Evolutionary conservation across 768 basidiomycete species (phyloP).

Genomic region (Mycena galericulata): DNA sequence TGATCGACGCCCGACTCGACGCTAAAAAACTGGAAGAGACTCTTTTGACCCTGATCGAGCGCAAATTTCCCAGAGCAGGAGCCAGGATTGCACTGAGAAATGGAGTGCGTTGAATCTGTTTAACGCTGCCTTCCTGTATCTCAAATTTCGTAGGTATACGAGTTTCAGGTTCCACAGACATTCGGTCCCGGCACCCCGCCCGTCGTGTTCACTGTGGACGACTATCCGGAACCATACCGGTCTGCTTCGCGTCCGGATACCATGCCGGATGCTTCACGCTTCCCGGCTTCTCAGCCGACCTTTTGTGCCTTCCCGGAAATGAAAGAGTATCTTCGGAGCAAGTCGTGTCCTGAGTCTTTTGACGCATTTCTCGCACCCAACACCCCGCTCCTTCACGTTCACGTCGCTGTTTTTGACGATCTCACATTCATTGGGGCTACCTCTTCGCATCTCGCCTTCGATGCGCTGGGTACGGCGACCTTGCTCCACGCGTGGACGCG

Average conservation of each 20-base stretch:
- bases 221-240: conserved; percentile 9
- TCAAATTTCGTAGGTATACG: no score
- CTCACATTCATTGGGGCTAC: conserved; percentile 25
- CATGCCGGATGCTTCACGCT: neutral
- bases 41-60: neutral
- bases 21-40: neutral
- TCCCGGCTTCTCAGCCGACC: conserved; percentile 1
- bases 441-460: conserved; percentile 15
- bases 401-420: conserved; percentile 26
- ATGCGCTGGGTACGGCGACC: conserved; percentile 16
- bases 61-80: conserved; percentile 17
- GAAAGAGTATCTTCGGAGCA: conserved; percentile 7
- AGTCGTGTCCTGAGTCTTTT: neutral
- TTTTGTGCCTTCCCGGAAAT: neutral
- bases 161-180: neutral
- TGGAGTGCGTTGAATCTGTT: no score
- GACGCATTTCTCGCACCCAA: conserved; percentile 13
- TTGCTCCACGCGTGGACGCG: conserved; percentile 25
- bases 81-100: conserved; percentile 4
- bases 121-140: no score
- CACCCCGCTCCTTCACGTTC: conserved; percentile 13
- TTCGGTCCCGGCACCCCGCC: conserved; percentile 1
- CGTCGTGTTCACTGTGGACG: neutral
- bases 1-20: conserved; percentile 5
- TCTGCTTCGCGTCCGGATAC: conserved; percentile 1